Conservation (phyloP, 371 early-diverging fungal genomes). For the Mucor velutinosus region DNA sequence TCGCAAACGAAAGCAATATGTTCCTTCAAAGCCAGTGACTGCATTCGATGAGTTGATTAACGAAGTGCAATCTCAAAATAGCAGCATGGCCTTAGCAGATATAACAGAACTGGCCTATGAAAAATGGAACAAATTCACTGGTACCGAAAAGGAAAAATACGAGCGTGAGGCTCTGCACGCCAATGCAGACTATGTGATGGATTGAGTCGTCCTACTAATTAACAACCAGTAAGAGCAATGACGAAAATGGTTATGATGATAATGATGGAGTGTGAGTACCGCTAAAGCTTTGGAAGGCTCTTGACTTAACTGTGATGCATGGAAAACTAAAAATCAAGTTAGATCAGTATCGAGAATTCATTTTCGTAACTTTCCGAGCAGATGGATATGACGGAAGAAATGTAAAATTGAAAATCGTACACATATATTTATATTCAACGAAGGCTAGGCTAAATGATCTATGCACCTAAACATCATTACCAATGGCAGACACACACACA, state of each 20-base stretch:
- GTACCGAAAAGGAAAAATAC: slow-evolving; percentile 17
- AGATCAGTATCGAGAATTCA: not conserved
- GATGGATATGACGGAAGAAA: not conserved
- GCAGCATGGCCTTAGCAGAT: not conserved
- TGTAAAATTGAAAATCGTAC: too few relatives aligned
- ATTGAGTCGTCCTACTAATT: not conserved
- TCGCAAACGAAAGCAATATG: slow-evolving; percentile 15
- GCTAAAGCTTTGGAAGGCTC: too few relatives aligned
- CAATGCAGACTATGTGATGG: slow-evolving; percentile 27
- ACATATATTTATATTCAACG: too few relatives aligned
- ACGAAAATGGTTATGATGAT: not conserved
- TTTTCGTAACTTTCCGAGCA: not conserved
- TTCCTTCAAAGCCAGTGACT: slow-evolving; percentile 17
- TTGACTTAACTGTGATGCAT: too few relatives aligned
- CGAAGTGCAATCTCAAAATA: slow-evolving; percentile 1
- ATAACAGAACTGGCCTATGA: slow-evolving; percentile 7
- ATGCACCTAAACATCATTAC: too few relatives aligned
- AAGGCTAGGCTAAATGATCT: too few relatives aligned
- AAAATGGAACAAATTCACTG: slow-evolving; percentile 9
- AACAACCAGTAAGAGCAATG: not conserved
- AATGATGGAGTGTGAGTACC: not conserved
- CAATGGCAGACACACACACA: too few relatives aligned
- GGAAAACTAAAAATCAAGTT: not conserved
- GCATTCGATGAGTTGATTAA: slow-evolving; percentile 20
- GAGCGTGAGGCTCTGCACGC: slow-evolving; percentile 25